Evolutionary conservation across 2,329 filamentous ascomycete species (phyloP), one percentile per base, ranked within the genome.

Genomic region (Raffaelea arxii): DNA sequence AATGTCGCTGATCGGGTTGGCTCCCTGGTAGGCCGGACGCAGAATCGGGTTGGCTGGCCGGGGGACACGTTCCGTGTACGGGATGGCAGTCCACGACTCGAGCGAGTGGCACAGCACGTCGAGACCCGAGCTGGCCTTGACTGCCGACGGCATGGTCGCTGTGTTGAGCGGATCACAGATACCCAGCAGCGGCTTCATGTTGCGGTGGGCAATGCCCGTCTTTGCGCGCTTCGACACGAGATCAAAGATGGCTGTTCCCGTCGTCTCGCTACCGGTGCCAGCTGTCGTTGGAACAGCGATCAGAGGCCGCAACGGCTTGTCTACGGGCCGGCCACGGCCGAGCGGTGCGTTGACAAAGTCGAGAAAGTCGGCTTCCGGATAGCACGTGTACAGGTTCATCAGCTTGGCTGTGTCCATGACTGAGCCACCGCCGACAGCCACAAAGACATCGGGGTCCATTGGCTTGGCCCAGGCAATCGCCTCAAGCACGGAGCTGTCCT

Each of bases 321-420:
- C 78, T 49, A 94, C 84, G 0, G 87, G 86, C 22, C 78, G 67
- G 4, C 92, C 92, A 52, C 85, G 88, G 49, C 92, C 92, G 0
- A 97, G 70, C 0, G 92, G 92, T 0, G 91, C 91, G 59, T 97
- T 97, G 64, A 98, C 92, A 57, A 98, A 98, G 71, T 98, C 91
- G 30, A 97, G 74, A 61, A 98, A 96, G 56, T 92, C 86, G 27
- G 91, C 91, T 7, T 96, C 85, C 0, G 90, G 90, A 61, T 89
- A 96, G 52, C 80, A 82, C 1, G 83, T 86, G 68, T 97, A 97
- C 0, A 98, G 75, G 61, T 98, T 98, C 90, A 98, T 97, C 47
- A 98, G 75, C 67, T 98, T 98, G 46, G 92, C 91, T 1, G 92
- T 98, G 66, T 98, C 92, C 55, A 98, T 98, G 54, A 97, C 92